Base-by-base conservation (phyloP, 352 stramenopile species). In the Phytophthora citricola region DNA sequence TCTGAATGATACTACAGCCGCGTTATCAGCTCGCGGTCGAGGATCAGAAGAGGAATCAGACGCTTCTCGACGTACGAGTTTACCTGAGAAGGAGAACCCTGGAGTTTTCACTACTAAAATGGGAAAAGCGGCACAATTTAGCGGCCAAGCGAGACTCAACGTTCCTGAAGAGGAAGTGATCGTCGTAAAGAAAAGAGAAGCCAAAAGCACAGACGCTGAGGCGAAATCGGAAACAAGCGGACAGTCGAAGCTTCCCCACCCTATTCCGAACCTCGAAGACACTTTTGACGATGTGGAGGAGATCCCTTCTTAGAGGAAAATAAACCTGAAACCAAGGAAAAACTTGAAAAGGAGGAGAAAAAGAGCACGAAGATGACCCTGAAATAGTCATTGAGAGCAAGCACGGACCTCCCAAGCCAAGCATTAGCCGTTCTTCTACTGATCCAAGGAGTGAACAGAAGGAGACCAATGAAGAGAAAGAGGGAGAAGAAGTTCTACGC, bases 241-340 rank as follows among this genome's bases (percentile, higher is more conserved):
- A 14, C 55, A 49, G 11, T 32, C 68, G 5, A 83, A 77, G 46
- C 34, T 27, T 2, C 36, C 46, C 3, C 46, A 29, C 2, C 48
- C 48, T 10, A 57, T 69, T n/a, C 22, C 71, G 1, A 68, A 75
- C 22, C 39, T 87, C 1, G 79, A 92, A 15, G 79, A 91, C 38
- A 77, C 74, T n/a, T 78, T 88, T n/a, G 85, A 94, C 11, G 85
- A 92, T 24, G 76, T 94, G 2, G 85, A 94, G 50, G 85, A 94
- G 38, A 92, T 94, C 20, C 83, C 2, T 92, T 92, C 60, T 49
- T 94, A 1, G 82, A 92, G 38, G 79, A 91, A 22, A 51, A 64
- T 1, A 84, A 85, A 32, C 50, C 76, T 6, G 70, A 89, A 12
- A 40, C 75, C 0, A 90, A 90, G 58, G 20, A 32, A 7, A 48